These are phyloP conservation scores for Sporothrix euskadiensis DNA, from an alignment of 2,329 filamentous ascomycete genomes.

Conservation along the genomic window DNA sequence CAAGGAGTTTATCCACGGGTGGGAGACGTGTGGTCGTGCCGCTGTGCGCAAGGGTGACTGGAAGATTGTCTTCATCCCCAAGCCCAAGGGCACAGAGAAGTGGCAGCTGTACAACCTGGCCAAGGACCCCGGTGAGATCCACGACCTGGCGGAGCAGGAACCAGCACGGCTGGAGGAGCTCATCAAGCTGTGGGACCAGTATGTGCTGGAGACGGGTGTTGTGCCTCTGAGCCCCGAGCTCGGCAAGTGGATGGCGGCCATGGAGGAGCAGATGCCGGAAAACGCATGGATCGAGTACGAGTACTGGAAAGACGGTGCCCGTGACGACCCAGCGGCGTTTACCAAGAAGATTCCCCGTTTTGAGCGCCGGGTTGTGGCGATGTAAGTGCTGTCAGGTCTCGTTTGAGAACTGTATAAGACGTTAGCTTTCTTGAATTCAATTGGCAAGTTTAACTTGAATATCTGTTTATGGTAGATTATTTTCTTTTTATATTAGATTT, in stretches of 20 bases:
- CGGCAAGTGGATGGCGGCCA: constrained; percentile 17
- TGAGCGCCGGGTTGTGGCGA: background rate
- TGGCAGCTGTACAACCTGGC: constrained; percentile 53
- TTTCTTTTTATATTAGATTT: no score
- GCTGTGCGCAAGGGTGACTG: constrained; percentile 42
- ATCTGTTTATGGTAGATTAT: no score
- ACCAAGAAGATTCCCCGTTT: background rate
- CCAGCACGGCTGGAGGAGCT: constrained; percentile 39
- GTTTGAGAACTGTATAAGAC: no score
- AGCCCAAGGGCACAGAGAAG: constrained; percentile 48
- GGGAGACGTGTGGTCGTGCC: constrained; percentile 42
- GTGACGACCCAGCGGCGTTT: constrained; percentile 4
- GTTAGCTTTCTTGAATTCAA: no score
- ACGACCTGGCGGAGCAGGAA: constrained; percentile 42
- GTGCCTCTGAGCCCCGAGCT: constrained; percentile 13
- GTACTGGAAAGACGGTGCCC: constrained; percentile 11
- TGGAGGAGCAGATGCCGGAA: constrained; percentile 10
- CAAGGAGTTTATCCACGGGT: constrained; percentile 42
- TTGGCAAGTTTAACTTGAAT: no score
- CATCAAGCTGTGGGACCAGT: constrained; percentile 42
- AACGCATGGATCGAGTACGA: constrained; percentile 7
- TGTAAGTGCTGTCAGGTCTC: background rate
- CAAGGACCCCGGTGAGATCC: constrained; percentile 48
- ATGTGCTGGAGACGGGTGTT: constrained; percentile 53
- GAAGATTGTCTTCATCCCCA: constrained; percentile 50